Percentiles rank a stretch among this genome's conserved stretches.
Evolutionary conservation across 345 rosid genomes (phyloP).

Genomic region (Hibiscus trionum): DNA sequence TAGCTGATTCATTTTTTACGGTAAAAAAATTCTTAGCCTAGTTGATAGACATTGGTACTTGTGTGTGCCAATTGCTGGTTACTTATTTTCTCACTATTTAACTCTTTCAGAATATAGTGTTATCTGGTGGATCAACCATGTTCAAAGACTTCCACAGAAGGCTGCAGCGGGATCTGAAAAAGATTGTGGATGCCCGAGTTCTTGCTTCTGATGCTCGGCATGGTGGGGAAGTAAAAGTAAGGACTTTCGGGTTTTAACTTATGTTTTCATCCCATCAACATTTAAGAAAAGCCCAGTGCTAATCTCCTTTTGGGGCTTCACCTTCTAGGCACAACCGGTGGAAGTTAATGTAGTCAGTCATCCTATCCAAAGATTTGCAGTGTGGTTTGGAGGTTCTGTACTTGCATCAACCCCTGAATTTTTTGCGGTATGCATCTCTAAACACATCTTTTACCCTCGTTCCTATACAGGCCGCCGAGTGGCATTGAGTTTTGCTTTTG

Average conservation of each 20-base stretch:
- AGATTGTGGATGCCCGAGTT: conserved; percentile 89
- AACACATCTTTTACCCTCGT: neutral
- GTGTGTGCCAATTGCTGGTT: neutral
- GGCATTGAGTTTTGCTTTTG: neutral
- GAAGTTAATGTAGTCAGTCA: conserved; percentile 97
- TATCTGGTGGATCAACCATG: conserved; percentile 99
- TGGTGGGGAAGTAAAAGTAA: conserved; percentile 70
- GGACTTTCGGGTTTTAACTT: neutral
- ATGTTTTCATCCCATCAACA: too few relatives aligned
- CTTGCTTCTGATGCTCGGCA: conserved; percentile 72
- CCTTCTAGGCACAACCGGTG: conserved; percentile 71
- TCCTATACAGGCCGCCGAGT: neutral
- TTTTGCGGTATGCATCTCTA: conserved; percentile 51
- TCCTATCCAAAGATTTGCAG: conserved; percentile 91
- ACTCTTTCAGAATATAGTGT: conserved; percentile 71
- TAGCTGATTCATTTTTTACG: neutral
- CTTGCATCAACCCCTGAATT: conserved; percentile 98
- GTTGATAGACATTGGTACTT: neutral
- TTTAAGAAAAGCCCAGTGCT: neutral
- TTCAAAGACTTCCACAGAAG: conserved; percentile 97
- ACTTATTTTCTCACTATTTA: conserved; percentile 5
- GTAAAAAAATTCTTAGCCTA: neutral
- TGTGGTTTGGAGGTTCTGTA: conserved; percentile 99
- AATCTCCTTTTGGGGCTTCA: neutral
- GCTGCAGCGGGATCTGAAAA: conserved; percentile 92